Base-by-base conservation (phyloP, 1,284 basidiomycete genomes). In the Phellinidium pouzarii region DNA sequence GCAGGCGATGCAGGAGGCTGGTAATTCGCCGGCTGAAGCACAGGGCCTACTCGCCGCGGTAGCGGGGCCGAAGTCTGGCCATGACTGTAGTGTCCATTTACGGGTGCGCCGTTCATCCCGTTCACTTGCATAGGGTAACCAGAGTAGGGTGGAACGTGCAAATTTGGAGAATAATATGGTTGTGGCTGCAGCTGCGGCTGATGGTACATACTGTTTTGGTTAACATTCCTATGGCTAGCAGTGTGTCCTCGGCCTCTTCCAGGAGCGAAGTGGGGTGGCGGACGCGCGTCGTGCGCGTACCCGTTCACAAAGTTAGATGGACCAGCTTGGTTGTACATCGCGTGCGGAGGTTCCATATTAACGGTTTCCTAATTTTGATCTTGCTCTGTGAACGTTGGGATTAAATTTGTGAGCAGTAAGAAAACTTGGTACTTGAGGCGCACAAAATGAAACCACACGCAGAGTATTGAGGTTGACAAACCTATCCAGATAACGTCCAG, bases 261-360 rank as follows among this genome's bases (percentile, higher is more conserved):
- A n/a, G 43, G 17, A 37, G 37, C 46, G 27, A 45, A 51, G 14
- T 50, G 49, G 17, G 44, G 12, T 41, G 43, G 50, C 23, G 46
- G 20, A 9, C 52, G 44, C 25, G 37, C 45, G 17, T 55, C 48
- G 20, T 48, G 53, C n/a, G 53, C 27, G 22, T 54, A 54, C 5
- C 42, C 47, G 44, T 19, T 37, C 22, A 36, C 3, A 43, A 47
- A 51, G 14, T 51, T 50, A 8, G 53, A 55, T 9, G 53, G 53
- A 3, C 53, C 53, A 3, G 53, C 43, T 34, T 55, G 53, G 31
- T 50, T 51, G 34, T 47, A 51, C 41, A 51, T 51, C 19, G 25
- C 25, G 37, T 52, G 50, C 27, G 19, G 20, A 17, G 50, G 43
- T 27, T 52, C 50, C 50, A 52, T 51, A n/a, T 26, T 14, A 17